phyloP scores from a whole-genome alignment of 805 yeast species.

The Phaffomyces opuntiae region DNA sequence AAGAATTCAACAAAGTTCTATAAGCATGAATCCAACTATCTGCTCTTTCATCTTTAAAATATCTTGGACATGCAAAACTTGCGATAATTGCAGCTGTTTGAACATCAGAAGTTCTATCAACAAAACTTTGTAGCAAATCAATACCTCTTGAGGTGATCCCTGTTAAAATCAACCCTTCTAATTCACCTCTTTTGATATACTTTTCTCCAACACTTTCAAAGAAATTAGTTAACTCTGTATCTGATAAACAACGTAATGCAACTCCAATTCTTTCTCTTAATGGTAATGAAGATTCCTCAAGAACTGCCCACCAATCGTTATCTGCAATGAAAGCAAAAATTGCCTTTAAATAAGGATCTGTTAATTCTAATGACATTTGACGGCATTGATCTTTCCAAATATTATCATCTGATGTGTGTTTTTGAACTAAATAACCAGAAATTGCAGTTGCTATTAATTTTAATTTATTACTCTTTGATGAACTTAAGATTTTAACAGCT shows the following conservation, averaged over 20 bases:
- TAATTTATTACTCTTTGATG: constrained; percentile 64
- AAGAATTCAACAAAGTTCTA: constrained; percentile 61
- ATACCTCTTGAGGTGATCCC: constrained; percentile 88
- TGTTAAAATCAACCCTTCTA: constrained; percentile 84
- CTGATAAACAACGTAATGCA: constrained; percentile 79
- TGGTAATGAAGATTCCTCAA: constrained; percentile 85
- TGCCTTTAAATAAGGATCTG: constrained; percentile 83
- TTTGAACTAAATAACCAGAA: constrained; percentile 77
- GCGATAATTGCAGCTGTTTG: constrained; percentile 86
- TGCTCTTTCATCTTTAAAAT: constrained; percentile 65
- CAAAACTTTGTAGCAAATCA: constrained; percentile 76
- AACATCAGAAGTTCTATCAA: constrained; percentile 81
- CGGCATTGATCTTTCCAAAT: constrained; percentile 95
- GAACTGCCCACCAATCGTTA: constrained; percentile 93
- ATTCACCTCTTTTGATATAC: constrained; percentile 72
- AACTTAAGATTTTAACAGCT: constrained; percentile 73
- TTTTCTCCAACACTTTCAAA: constrained; percentile 61
- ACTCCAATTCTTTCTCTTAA: constrained; percentile 84
- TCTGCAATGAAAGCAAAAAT: constrained; percentile 92
- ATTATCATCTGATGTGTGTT: constrained; percentile 33
- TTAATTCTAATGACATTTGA: constrained; percentile 77
- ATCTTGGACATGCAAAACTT: constrained; percentile 77
- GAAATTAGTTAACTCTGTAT: constrained; percentile 67
- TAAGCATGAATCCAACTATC: constrained; percentile 75
- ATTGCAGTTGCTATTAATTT: constrained; percentile 87